Evolutionary conservation across 129 eudicot species (phyloP).

Genomic region (Saposhnikovia divaricata): DNA sequence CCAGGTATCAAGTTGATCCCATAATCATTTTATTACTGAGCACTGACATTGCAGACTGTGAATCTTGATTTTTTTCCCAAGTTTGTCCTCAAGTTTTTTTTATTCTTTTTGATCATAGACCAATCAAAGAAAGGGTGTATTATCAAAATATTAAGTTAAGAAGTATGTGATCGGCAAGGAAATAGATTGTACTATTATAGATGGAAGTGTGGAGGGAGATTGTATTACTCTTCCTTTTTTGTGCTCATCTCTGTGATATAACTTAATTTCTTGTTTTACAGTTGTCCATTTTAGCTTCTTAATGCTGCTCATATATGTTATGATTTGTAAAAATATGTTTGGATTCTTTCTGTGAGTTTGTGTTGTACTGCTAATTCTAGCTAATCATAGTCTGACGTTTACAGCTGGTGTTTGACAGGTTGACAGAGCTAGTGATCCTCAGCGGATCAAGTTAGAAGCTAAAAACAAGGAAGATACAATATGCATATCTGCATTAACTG

Average conservation of each 20-base stretch:
- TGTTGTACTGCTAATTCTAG: background rate
- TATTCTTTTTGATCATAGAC: background rate
- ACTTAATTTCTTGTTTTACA: background rate
- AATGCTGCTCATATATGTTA: background rate
- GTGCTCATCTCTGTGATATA: background rate
- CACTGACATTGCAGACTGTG: background rate
- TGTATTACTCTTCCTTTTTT: background rate
- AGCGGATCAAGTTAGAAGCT: slow-evolving; percentile 57
- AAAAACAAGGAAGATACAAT: slow-evolving; percentile 50
- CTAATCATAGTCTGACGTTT: background rate
- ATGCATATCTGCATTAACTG: slow-evolving; percentile 87
- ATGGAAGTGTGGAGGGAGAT: background rate
- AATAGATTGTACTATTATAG: background rate
- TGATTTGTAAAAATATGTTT: background rate
- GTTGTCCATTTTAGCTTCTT: background rate
- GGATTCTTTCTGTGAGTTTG: background rate
- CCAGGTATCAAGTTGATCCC: background rate
- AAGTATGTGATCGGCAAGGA: background rate
- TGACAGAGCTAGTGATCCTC: slow-evolving; percentile 77
- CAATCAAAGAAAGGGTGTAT: background rate
- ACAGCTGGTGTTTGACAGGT: slow-evolving; percentile 42
- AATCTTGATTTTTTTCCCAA: background rate
- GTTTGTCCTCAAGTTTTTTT: background rate
- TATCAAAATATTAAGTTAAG: background rate
- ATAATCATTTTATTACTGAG: background rate